Evolutionary conservation across 257 asterid species (phyloP).

Genomic region (Forsythia viridissima): DNA sequence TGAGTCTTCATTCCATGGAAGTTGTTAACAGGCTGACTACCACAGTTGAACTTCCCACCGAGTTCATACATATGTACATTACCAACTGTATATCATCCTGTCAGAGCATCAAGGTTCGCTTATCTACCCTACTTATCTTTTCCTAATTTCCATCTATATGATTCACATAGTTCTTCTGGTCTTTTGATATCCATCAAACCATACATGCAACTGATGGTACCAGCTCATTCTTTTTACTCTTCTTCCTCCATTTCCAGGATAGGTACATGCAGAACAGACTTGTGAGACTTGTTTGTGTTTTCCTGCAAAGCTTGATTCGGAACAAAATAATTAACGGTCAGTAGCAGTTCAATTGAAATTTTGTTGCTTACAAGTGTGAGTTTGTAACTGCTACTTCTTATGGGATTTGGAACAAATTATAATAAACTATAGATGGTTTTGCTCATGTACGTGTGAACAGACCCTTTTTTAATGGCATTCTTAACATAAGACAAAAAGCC

Average conservation of each 20-base stretch:
- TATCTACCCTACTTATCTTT: not conserved
- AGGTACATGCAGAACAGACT: slow-evolving; percentile 95
- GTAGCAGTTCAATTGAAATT: slow-evolving; percentile 12
- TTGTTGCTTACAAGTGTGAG: not conserved
- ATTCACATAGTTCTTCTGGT: not conserved
- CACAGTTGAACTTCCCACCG: slow-evolving; percentile 91
- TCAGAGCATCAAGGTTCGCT: slow-evolving; percentile 55
- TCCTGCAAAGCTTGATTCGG: slow-evolving; percentile 87
- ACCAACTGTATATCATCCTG: slow-evolving; percentile 94
- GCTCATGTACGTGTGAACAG: not conserved
- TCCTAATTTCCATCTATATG: not conserved
- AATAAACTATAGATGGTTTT: no score
- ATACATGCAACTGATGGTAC: slow-evolving; percentile 4
- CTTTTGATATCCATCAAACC: slow-evolving; percentile 1
- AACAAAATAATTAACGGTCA: slow-evolving; percentile 87
- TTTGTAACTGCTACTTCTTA: no score
- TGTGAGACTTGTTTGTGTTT: slow-evolving; percentile 94
- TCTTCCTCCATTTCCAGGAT: slow-evolving; percentile 58
- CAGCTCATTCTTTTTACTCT: not conserved
- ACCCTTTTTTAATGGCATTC: not conserved
- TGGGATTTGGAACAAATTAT: no score
- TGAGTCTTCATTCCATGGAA: slow-evolving; percentile 99
- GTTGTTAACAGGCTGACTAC: slow-evolving; percentile 97
- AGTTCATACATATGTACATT: slow-evolving; percentile 88
- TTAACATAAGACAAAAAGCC: not conserved